Percentiles rank a stretch among this genome's conserved stretches.
Conservation (phyloP, 2,329 filamentous ascomycete species). For the Tympanopsis confertula region DNA sequence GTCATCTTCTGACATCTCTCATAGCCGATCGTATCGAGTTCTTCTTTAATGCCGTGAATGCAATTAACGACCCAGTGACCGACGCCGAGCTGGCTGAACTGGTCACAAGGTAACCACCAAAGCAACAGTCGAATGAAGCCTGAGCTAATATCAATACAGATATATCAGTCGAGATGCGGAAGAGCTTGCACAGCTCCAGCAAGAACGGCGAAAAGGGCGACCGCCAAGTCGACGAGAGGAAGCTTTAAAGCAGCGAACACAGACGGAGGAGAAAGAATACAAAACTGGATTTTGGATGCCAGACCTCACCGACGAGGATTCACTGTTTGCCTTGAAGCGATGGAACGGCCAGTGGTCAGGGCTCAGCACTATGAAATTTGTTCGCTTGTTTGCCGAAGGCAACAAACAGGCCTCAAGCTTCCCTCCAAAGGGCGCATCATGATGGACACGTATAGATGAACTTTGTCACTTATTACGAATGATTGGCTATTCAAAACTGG, state of each 20-base stretch:
- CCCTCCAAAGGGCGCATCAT: neutral
- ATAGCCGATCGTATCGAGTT: neutral
- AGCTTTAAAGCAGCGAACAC: neutral
- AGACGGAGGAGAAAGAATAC: neutral
- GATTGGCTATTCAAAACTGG: too few species aligned
- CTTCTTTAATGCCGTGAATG: neutral
- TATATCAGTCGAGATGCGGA: neutral
- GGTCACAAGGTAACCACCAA: neutral
- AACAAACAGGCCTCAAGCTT: neutral
- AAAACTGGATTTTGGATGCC: slow-evolving; percentile 1
- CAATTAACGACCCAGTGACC: neutral
- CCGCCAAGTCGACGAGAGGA: neutral
- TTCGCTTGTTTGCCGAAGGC: neutral
- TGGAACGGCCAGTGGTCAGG: neutral
- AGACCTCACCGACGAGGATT: neutral
- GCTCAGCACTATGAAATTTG: slow-evolving; percentile 1
- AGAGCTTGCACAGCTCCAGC: neutral
- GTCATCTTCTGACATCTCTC: too few species aligned
- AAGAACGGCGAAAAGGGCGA: neutral
- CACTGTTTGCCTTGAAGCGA: neutral
- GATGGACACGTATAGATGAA: neutral
- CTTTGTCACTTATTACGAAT: neutral
- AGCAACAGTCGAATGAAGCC: too few species aligned
- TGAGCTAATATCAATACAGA: too few species aligned
- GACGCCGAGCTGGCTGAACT: neutral